phyloP scores from a whole-genome alignment of 192 early-diverging fungal species.

The Rhizophagus sp. region DNA sequence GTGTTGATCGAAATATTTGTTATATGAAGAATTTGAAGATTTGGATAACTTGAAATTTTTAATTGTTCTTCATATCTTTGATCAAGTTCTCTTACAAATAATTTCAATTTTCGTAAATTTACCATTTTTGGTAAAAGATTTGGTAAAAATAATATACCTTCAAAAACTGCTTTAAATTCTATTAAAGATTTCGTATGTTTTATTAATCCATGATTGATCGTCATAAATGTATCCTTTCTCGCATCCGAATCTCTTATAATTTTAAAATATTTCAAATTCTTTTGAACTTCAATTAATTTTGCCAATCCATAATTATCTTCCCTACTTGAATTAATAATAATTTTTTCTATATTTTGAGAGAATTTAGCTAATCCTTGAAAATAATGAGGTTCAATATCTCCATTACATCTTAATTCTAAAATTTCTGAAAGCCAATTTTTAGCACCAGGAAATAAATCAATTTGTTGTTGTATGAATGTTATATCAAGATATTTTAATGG shows the following conservation, averaged over 20 bases:
- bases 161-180: neutral
- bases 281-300: neutral
- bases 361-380: no score
- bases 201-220: neutral
- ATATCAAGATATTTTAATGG: neutral
- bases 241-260: neutral
- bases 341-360: neutral
- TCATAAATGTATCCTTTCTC: no score
- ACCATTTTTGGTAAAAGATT: neutral
- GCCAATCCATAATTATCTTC: neutral
- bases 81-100: neutral
- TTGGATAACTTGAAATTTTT: neutral
- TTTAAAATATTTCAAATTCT: neutral
- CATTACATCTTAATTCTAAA: no score
- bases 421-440: no score
- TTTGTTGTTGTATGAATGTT: neutral
- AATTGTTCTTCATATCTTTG: neutral
- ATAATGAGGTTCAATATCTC: no score
- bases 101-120: neutral
- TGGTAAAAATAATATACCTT: neutral
- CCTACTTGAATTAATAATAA: neutral
- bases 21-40: no score
- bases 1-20: no score
- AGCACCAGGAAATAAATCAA: no score
- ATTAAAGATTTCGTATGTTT: neutral